Evolutionary conservation across 2,329 filamentous ascomycete genomes (phyloP), one percentile per base, ranked within the genome.

Genomic region (Diaporthe velutina): DNA sequence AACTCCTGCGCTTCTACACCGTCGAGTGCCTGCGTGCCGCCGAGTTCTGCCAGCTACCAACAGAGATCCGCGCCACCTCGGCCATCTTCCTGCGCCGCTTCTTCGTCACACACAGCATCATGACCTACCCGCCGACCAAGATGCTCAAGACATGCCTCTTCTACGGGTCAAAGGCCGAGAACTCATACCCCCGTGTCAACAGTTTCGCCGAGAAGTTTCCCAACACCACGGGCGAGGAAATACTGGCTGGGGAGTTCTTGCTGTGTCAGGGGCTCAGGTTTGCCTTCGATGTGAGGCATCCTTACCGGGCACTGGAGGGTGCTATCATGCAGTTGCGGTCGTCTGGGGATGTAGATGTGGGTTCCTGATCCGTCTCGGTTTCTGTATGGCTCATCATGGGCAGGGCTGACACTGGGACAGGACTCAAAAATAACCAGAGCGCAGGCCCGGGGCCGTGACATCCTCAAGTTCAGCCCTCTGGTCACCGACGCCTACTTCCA

Each of bases 401-500:
- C 45, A 6, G 33, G 1, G 25, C 48, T 74, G 48, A 74, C 25
- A 50, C 22, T 12, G 22, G 9, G 5, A 45, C 22, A 76, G 75
- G 80, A 87, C 66, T 79, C 82, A 13, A 85, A 88, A 35, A 84
- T 91, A 40, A 85, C 84, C 66, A 87, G 87, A 15, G 95, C 95
- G 0, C 95, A 98, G 81, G 87, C 87, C n/a, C 89, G 89, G 70
- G 94, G 96, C 0, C 90, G 94, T 55, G 90, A 92, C 28, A 88
- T 95, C 61, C 90, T 97, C 72, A 95, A 95, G 81, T 93, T 92
- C 72, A 94, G 94, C 74, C 94, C 95, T 0, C 86, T 98, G 68
- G 89, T 98, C 76, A 98, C 96, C 35, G 97, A 99, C 80, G 95
- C 91, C n/a, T 98, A 98, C 85, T 98, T 98, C 84, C 93, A 98